Evolutionary conservation across 148 eudicot genomes (phyloP), one percentile per base, ranked within the genome.

Genomic region (Amaranthus hypochondriacus): DNA sequence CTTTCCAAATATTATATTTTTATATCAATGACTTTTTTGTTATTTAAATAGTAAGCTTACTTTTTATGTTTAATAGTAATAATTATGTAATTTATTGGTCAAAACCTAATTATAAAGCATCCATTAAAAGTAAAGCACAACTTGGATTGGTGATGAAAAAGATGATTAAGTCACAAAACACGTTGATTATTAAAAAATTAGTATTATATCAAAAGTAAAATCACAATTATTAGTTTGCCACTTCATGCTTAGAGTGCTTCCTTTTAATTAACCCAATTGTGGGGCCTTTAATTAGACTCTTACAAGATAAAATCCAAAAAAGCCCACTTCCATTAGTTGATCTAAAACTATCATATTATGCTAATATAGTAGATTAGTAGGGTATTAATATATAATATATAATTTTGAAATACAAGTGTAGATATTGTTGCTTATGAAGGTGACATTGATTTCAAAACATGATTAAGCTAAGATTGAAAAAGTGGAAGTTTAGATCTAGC

Each of bases 151-250:
- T 48, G 13, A 48, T 48, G 71, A 66, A 59, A 53, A 58, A 13
- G 54, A 64, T 14, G 18, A 5, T n/a, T 48, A 48, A 43, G 48
- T 73, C 56, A 28, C 39, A 46, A 68, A 78, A 54, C 74, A 78
- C 77, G 70, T 74, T 78, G 65, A 78, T 73, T 42, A 74, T 13
- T 15, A 48, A 21, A 63, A 3, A 48, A 61, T 43, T 56, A 1
- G 39, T 3, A 53, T 28, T 28, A 28, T 28, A 66, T n/a, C 11
- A 49, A n/a, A 47, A n/a, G 61, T 15, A 12, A 51, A 28, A 61
- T 12, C 5, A 55, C 76, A 73, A 73, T 74, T 6, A 69, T 62
- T 79, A 58, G 70, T 54, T 73, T 42, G 18, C 44, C 9, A 48
- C 54, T 8, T 13, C 52, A 65, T 56, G 63, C 48, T 60, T 48